Percentiles rank a stretch among this genome's conserved stretches.
These are phyloP conservation scores for Ceratobasidium sp. DNA, from an alignment of 1,284 basidiomycete genomes.

Conservation along the genomic window DNA sequence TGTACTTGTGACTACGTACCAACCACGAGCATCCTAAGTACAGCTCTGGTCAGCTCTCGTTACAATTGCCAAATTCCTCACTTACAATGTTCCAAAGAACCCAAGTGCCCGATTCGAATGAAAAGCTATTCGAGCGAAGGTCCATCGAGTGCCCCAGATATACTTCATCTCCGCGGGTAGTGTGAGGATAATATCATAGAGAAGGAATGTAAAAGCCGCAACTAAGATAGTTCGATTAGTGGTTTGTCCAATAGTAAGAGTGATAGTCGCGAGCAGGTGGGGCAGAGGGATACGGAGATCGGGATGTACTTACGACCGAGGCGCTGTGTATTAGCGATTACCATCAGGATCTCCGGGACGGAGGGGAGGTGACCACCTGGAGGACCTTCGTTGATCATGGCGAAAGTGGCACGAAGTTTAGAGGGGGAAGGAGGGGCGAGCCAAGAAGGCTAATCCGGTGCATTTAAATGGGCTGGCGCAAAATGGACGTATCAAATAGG, in stretches of 20 bases:
- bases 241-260: not conserved
- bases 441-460: not conserved
- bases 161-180: slow-evolving; percentile 9
- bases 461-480: not conserved
- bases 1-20: not conserved
- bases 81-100: not conserved
- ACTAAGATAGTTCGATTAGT: not conserved
- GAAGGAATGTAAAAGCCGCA: slow-evolving; percentile 7
- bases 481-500: not conserved
- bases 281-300: not conserved
- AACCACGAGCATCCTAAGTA: not conserved
- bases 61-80: not conserved
- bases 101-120: slow-evolving; percentile 14
- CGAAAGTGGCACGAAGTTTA: not conserved
- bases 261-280: not conserved
- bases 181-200: slow-evolving; percentile 25
- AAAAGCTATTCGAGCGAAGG: slow-evolving; percentile 25
- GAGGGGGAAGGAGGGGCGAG: not conserved
- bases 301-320: not conserved
- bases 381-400: not conserved
- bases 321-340: not conserved
- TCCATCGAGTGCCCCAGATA: slow-evolving; percentile 24
- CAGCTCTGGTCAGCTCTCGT: not conserved
- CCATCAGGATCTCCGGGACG: not conserved
- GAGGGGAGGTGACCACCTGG: not conserved